Evolutionary conservation across 192 early-diverging fungal genomes (phyloP), one percentile per base, ranked within the genome.

Genomic region (Coemansia sp.): DNA sequence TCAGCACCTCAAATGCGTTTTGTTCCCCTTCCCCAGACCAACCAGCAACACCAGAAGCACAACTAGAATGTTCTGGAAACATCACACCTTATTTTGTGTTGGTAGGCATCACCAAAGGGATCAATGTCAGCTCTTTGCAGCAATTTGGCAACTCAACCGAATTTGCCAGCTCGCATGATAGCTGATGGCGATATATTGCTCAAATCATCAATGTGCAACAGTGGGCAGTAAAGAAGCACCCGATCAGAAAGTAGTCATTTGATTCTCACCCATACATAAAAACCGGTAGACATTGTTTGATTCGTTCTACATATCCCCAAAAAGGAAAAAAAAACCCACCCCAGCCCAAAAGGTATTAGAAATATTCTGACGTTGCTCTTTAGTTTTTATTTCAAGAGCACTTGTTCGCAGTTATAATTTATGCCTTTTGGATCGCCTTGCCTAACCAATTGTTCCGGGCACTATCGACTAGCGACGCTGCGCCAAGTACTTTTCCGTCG

Each of bases 231-330:
- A 40, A 40, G 1, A 40, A 40, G 38, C 38, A 40, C 38, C 38
- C 15, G 10, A n/a, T n/a, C n/a, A 48, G 8, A 19, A 8, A 48
- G 3, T 29, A 29, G 3, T 20, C 45, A 48, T 48, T 6, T 48
- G 45, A 48, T 52, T 25, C 15, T 14, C 3, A 52, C 49, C 49
- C 49, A 52, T 52, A 52, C 6, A 52, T 52, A 25, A 52, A 52
- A 15, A 3, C 49, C 9, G 23, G 9, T 25, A 7, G 23, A 14
- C 49, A 52, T 52, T 52, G 23, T 17, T 45, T 25, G 11, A 13
- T 20, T 52, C 15, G 23, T 11, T 25, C 7, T 52, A 29, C 23
- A 52, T 14, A 45, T 45, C 13, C 13, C 42, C 38, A 40, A 17
- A 45, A 45, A 45, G 4, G 4, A 13, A 13, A 17, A 45, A 40